Base-by-base conservation (phyloP, 2,329 filamentous ascomycete species). In the Fusarium sarcochroum region DNA sequence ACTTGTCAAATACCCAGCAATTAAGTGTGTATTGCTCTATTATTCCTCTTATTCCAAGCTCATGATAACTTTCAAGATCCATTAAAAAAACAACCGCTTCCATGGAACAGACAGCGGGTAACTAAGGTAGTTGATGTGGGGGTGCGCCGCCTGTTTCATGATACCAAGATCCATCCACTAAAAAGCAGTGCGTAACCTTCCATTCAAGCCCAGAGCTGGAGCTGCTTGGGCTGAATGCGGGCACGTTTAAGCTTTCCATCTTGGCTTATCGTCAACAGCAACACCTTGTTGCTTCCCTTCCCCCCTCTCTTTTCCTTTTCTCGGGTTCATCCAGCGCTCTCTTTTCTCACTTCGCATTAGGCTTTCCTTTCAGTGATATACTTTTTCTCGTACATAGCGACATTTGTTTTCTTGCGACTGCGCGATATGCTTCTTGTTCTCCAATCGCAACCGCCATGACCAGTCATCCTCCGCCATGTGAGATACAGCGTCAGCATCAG, bases 401-500 rank as follows among this genome's bases (percentile, higher is more conserved):
- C 42, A 5, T 44, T 52, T 55, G 15, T 47, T 58, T 42, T 44
- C 32, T 58, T 35, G 52, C 46, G 51, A 59, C 62, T 35, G 53
- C 59, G 67, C 62, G 64, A 60, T 55, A 73, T 75, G 73, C 32
- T 69, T 66, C 58, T 48, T 58, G 58, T 46, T 42, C 61, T 42
- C 14, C 57, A 47, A 63, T 54, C 50, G 56, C 68, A 60, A 62
- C 59, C 73, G 71, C 69, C 72, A 75, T 75, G 73, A 74, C 64
- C 60, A 51, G 42, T 52, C 64, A 40, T 50, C 53, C 66, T 41
- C 63, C 62, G 68, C 54, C 63, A 74, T 75, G 73, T 75, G 40
- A 72, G 68, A 35, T 32, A 32, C 40, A 18, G 7, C 18, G 9
- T 37, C 42, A 6, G 21, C 18, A 4, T 18, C 20, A 38, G 7